These are phyloP conservation scores for Beta corolliflora DNA, from an alignment of 179 eudicot species.

Conservation along the genomic window DNA sequence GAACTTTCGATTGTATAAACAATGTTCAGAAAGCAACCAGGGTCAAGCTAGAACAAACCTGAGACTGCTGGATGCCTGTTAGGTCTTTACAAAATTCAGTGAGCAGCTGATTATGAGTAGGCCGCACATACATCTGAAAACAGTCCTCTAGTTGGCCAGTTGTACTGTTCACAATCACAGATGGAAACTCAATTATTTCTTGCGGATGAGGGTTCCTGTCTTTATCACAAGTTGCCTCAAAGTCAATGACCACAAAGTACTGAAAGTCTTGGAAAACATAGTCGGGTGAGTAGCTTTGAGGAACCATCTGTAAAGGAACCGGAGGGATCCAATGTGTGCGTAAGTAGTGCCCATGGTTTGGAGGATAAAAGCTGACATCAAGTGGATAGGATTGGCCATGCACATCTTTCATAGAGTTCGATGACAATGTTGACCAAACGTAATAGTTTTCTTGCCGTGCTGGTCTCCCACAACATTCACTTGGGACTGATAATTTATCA, in stretches of 20 bases:
- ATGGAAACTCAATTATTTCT: constrained; percentile 95
- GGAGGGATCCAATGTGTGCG: constrained; percentile 48
- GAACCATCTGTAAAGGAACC: constrained; percentile 53
- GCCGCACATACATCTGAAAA: constrained; percentile 86
- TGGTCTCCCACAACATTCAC: constrained; percentile 41
- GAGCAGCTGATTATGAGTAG: constrained; percentile 71
- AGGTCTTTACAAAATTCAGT: constrained; percentile 90
- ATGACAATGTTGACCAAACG: constrained; percentile 46
- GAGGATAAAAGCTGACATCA: constrained; percentile 53
- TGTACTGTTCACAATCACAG: constrained; percentile 79
- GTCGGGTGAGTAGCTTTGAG: constrained; percentile 55
- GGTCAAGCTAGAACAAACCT: constrained; percentile 47
- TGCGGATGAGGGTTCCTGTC: constrained; percentile 77
- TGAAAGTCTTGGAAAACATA: constrained; percentile 68
- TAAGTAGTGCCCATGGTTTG: constrained; percentile 34
- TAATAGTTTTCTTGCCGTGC: constrained; percentile 40
- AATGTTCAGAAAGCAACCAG: not conserved
- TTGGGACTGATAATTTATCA: constrained; percentile 40
- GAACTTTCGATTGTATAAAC: not conserved
- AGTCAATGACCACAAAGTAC: constrained; percentile 93
- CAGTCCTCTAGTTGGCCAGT: constrained; percentile 81
- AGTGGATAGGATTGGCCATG: constrained; percentile 45
- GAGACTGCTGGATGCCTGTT: constrained; percentile 93
- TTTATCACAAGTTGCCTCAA: constrained; percentile 97
- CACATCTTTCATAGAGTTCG: constrained; percentile 41